Evolutionary conservation across 306 rosid genomes (phyloP), one percentile per base, ranked within the genome.

Genomic region (Cicer chorassanicum): DNA sequence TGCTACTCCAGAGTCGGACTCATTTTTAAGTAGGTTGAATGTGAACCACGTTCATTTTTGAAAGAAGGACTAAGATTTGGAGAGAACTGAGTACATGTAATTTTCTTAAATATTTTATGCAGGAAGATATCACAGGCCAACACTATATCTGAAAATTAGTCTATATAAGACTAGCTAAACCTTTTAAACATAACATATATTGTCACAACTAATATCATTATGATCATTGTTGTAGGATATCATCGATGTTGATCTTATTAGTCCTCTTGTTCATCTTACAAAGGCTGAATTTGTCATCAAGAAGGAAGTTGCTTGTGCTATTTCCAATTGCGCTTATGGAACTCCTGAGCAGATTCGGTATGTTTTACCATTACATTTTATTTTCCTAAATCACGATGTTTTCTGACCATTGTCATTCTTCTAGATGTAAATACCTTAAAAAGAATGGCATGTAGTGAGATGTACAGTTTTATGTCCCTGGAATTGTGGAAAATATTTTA

Each of bases 281-380:
- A 85, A 62, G 82, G 96, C 97, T 9, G 98, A 91, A 66, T 89
- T 91, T 84, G 96, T 88, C 77, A 91, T 89, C 62, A 88, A 84
- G 87, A 91, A 88, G 72, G 96, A 91, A 78, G 98, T 93, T 81
- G 98, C 93, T 1, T 91, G 97, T 97, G 97, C 92, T 6, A 87
- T 93, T 73, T 88, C 97, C 64, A 93, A 93, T 87, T 91, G 50
- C 55, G 88, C 97, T 24, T 89, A 14, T 93, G 19, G 98, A 94
- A 29, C 65, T 59, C 42, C 2, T 11, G 65, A 59, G 16, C 65
- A 59, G 4, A 59, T 59, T 29, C 65, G 42, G 65, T 29, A 59
- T 11, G 42, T 59, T 59, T 29, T 59, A 59, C 65, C 16, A 59
- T 29, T 24, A 29, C 65, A 29, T 59, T 29, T 59, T 29, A 29